Conservation (phyloP, 257 asterid genomes). For the Galeopsis tetrahit region DNA sequence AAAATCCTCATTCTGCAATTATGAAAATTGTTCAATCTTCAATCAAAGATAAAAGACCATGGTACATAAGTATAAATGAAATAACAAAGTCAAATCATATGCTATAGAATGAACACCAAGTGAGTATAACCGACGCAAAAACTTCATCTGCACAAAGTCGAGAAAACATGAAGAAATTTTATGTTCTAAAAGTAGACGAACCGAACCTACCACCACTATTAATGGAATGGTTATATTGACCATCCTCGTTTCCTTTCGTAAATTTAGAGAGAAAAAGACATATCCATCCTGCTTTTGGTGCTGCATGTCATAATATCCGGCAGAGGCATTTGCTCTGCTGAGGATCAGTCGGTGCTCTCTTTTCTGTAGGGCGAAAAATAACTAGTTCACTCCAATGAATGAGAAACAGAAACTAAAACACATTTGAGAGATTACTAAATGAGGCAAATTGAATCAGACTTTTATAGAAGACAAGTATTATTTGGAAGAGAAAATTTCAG, state of each 20-base stretch:
- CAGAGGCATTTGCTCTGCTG: slow-evolving; percentile 74
- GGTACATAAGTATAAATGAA: slow-evolving; percentile 22
- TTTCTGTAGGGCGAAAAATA: slow-evolving; percentile 50
- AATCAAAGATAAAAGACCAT: background rate
- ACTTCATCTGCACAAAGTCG: slow-evolving; percentile 34
- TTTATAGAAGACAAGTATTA: background rate
- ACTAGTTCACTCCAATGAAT: slow-evolving; percentile 9
- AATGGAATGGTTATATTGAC: slow-evolving; percentile 7
- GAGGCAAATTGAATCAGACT: background rate
- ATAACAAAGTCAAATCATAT: slow-evolving; percentile 1
- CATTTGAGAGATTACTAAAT: slow-evolving; percentile 4
- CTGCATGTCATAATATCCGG: slow-evolving; percentile 63
- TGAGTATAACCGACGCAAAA: background rate
- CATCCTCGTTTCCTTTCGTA: background rate
- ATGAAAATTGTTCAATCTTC: slow-evolving; percentile 20
- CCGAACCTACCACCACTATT: slow-evolving; percentile 14
- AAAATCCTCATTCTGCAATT: slow-evolving; percentile 25
- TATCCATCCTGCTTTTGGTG: slow-evolving; percentile 16
- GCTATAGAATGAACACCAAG: slow-evolving; percentile 15
- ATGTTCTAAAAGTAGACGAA: background rate
- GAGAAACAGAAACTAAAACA: background rate
- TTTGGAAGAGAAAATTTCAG: background rate
- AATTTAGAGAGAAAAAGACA: background rate
- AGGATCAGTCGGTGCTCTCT: slow-evolving; percentile 47
- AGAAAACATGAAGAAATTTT: background rate